phyloP scores from a whole-genome alignment of 768 basidiomycete species.

The Fomitopsis serialis region DNA sequence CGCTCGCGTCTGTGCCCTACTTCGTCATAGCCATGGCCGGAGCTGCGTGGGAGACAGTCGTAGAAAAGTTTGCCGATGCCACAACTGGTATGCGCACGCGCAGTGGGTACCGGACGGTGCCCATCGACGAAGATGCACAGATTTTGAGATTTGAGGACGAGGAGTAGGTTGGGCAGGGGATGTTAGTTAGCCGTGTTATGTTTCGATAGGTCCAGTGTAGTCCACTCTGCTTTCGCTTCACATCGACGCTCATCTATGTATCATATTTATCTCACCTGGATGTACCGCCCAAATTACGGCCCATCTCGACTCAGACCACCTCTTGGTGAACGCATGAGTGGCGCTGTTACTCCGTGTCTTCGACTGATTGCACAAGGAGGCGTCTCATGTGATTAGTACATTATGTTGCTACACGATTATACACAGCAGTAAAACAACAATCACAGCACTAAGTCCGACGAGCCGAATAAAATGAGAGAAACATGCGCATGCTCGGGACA shows the following conservation, averaged over 20 bases:
- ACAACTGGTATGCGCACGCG: constrained; percentile 38
- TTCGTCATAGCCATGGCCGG: constrained; percentile 77
- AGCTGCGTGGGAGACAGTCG: constrained; percentile 65
- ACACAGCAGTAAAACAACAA: too few species aligned
- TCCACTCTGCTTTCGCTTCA: neutral
- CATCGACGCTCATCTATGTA: neutral
- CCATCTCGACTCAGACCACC: too few species aligned
- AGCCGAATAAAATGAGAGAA: too few species aligned
- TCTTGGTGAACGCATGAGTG: too few species aligned
- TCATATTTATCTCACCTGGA: neutral
- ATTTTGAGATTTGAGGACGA: constrained; percentile 84
- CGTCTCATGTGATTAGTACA: too few species aligned
- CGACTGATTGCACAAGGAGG: too few species aligned
- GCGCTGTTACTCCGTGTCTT: too few species aligned
- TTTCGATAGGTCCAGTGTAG: neutral
- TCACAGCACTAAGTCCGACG: too few species aligned
- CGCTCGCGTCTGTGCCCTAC: constrained; percentile 86
- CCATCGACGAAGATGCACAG: constrained; percentile 87
- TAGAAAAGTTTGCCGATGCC: constrained; percentile 38
- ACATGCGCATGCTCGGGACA: too few species aligned
- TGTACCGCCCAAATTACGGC: too few species aligned
- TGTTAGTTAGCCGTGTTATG: too few species aligned
- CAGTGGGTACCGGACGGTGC: constrained; percentile 64
- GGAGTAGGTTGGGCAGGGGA: constrained; percentile 23
- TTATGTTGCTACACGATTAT: too few species aligned